Conservation (phyloP, 202 grass and related monocot genomes). For the Zizania palustris region DNA sequence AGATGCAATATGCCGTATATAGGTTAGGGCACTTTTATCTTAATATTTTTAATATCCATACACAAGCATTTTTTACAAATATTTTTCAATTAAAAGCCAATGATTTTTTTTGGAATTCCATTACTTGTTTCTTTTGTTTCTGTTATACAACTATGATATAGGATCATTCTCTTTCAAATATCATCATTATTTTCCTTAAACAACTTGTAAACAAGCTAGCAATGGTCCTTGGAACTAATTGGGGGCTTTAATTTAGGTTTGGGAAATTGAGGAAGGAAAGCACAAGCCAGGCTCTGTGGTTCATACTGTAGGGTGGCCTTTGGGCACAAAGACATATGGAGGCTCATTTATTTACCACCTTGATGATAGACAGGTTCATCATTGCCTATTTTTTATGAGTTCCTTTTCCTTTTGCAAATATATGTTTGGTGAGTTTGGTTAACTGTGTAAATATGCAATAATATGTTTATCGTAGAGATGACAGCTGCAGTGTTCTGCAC, state of each 20-base stretch:
- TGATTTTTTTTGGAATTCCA: neutral
- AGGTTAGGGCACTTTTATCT: neutral
- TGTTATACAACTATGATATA: neutral
- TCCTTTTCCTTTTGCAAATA: neutral
- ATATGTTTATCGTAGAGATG: neutral
- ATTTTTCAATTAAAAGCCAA: neutral
- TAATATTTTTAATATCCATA: slow-evolving; percentile 2
- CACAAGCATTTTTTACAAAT: neutral
- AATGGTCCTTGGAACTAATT: slow-evolving; percentile 4
- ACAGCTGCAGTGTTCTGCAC: neutral
- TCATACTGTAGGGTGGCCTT: slow-evolving; percentile 94
- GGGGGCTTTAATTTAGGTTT: slow-evolving; percentile 57
- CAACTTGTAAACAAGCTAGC: slow-evolving; percentile 13
- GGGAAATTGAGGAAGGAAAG: slow-evolving; percentile 92
- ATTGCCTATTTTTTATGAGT: slow-evolving; percentile 16
- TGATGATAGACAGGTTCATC: slow-evolving; percentile 70
- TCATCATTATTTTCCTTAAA: neutral
- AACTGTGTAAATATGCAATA: neutral
- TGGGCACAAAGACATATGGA: slow-evolving; percentile 83
- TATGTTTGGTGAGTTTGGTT: neutral
- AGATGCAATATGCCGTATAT: neutral
- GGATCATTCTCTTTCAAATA: neutral
- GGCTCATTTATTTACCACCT: slow-evolving; percentile 93
- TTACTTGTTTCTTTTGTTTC: neutral
- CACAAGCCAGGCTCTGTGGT: slow-evolving; percentile 78